Evolutionary conservation across 331 rosid genomes (phyloP).

Genomic region (Saraca asoca): DNA sequence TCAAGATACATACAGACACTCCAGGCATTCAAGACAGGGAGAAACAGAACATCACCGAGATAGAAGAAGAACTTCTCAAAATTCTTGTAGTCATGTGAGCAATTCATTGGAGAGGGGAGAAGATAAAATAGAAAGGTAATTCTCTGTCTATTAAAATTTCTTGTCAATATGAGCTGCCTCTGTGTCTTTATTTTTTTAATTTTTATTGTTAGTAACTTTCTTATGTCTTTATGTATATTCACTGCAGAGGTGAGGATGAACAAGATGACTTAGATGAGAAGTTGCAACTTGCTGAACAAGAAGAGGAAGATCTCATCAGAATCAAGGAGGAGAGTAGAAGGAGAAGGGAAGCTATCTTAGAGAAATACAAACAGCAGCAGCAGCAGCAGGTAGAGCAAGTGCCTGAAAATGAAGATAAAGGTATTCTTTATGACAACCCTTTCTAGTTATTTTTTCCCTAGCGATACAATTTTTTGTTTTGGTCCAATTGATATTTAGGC

Average conservation of each 20-base stretch:
- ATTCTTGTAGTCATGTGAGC: conserved; percentile 36
- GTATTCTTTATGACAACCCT: conserved; percentile 31
- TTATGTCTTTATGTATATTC: conserved; percentile 19
- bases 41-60: conserved; percentile 46
- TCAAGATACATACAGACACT: conserved; percentile 48
- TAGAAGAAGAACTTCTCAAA: conserved; percentile 38
- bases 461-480: not conserved
- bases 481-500: too few relatives aligned
- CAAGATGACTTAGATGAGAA: conserved; percentile 68
- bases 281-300: conserved; percentile 69
- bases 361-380: conserved; percentile 65
- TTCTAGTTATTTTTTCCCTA: not conserved
- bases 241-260: conserved; percentile 62
- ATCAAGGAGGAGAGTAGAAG: conserved; percentile 94
- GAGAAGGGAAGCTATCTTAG: conserved; percentile 85
- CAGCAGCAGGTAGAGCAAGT: conserved; percentile 46
- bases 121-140: conserved; percentile 51
- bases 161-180: not conserved
- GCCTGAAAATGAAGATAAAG: conserved; percentile 48
- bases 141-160: not conserved
- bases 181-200: not conserved
- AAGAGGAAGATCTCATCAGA: conserved; percentile 87
- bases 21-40: conserved; percentile 55
- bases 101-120: conserved; percentile 38
- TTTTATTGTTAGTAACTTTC: not conserved